These are phyloP conservation scores for Mycena chlorophos DNA, from an alignment of 768 basidiomycete genomes.

Conservation along the genomic window DNA sequence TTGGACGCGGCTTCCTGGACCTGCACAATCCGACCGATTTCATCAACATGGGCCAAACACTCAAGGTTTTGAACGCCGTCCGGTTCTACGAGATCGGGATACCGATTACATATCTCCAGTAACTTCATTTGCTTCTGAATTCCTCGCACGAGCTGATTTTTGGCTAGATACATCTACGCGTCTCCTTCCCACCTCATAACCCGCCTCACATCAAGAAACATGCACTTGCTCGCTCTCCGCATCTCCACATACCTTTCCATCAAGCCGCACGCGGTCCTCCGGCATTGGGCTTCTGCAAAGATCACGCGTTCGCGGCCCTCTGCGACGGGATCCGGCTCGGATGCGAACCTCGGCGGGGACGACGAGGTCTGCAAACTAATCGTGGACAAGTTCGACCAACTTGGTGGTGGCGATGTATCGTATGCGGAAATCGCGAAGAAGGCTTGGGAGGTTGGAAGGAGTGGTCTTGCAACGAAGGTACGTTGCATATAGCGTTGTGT, in stretches of 20 bases:
- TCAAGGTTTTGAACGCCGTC: slow-evolving; percentile 93
- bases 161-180: slow-evolving; percentile 70
- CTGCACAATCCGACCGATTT: slow-evolving; percentile 91
- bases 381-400: slow-evolving; percentile 84
- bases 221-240: slow-evolving; percentile 90
- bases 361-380: slow-evolving; percentile 79
- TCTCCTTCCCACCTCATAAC: slow-evolving; percentile 80
- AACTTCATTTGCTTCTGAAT: slow-evolving; percentile 29
- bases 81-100: slow-evolving; percentile 91
- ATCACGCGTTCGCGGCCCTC: slow-evolving; percentile 72
- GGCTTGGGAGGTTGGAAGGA: slow-evolving; percentile 88
- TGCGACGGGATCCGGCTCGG: slow-evolving; percentile 50
- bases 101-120: slow-evolving; percentile 91
- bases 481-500: neutral
- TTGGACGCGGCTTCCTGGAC: slow-evolving; percentile 92
- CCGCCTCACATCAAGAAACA: slow-evolving; percentile 81
- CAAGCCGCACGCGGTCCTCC: slow-evolving; percentile 83
- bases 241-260: slow-evolving; percentile 83
- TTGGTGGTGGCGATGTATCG: slow-evolving; percentile 78
- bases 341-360: slow-evolving; percentile 64
- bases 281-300: slow-evolving; percentile 95
- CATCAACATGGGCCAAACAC: slow-evolving; percentile 85
- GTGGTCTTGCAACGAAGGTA: slow-evolving; percentile 83
- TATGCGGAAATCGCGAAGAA: slow-evolving; percentile 94
- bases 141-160: neutral